phyloP scores from a whole-genome alignment of 169 alveolate species.

The Plasmodium ovale region DNA sequence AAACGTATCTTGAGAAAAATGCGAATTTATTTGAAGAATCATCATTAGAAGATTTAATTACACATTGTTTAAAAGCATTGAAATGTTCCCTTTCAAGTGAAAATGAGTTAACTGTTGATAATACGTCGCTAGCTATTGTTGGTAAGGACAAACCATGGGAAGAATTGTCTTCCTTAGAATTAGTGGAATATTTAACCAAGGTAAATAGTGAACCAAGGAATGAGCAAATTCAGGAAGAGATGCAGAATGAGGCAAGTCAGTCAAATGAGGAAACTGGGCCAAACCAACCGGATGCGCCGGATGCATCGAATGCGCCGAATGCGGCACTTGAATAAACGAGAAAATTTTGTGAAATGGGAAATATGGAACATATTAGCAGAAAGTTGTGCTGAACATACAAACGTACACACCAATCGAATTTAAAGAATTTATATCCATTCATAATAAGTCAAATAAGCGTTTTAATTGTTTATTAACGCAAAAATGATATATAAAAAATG shows the following conservation, averaged over 20 bases:
- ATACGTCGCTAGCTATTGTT: conserved; percentile 90
- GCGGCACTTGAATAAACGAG: background rate
- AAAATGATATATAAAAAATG: conserved; percentile 6
- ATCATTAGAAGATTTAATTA: conserved; percentile 85
- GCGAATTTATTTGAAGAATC: conserved; percentile 88
- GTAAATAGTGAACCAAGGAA: conserved; percentile 25
- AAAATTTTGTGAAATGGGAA: background rate
- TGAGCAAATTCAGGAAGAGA: conserved; percentile 15
- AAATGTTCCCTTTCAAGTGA: conserved; percentile 92
- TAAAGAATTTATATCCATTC: too few relatives aligned
- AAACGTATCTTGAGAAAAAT: conserved; percentile 97
- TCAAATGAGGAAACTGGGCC: background rate
- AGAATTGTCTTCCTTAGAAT: conserved; percentile 32
- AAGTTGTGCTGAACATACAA: too few relatives aligned
- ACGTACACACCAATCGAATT: too few relatives aligned
- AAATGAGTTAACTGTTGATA: conserved; percentile 90
- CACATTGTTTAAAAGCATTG: conserved; percentile 93
- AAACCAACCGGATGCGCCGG: conserved; percentile 17
- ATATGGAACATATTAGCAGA: too few relatives aligned
- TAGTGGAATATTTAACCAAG: conserved; percentile 29
- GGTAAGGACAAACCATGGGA: conserved; percentile 86
- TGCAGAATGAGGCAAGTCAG: conserved; percentile 8
- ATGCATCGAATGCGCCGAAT: too few relatives aligned
- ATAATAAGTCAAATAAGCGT: too few relatives aligned
- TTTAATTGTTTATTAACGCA: too few relatives aligned